Base-by-base conservation (phyloP, 2,329 filamentous ascomycete genomes). In the Delphinella strobiligena region DNA sequence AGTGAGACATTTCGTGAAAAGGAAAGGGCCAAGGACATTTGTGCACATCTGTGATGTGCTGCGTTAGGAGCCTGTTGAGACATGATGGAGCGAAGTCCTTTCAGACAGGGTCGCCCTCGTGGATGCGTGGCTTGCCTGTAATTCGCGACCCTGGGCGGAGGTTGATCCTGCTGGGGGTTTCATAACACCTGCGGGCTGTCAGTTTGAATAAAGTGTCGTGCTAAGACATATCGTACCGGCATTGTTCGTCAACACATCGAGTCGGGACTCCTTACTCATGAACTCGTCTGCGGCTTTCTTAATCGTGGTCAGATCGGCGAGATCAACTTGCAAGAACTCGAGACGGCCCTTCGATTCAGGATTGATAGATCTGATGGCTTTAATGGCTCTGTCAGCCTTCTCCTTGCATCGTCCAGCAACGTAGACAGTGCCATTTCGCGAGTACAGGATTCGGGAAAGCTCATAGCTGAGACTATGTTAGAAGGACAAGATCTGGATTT, bases 371-470 rank as follows among this genome's bases (percentile, higher is more conserved):
- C 62, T 56, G 47, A 75, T 67, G 4, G 53, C 44, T 4, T 56
- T 51, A 34, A 77, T 69, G 30, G 69, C 69, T 1, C 51, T 44
- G 2, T 54, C 52, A 10, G 60, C 69, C 45, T 69, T 70, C n/a
- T 61, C 52, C 24, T 60, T 49, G 3, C 55, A 65, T 19, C 73
- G 69, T 2, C 65, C 64, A 4, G 71, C 71, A 18, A 74, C 52
- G 52, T 75, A 77, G n/a, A 78, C 66, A 1, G 60, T 72, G 27
- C 61, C 72, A 40, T 73, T 69, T 27, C 62, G 64, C 10, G 57
- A 53, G 53, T 77, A 78, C 9, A 79, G 60, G 3, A 78, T 63
- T 30, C 64, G 63, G 22, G 59, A 60, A 15, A 77, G 60, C 46
- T 75, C 68, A 31, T 66, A 63, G 8, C 7, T 27, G 22, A 27